These are phyloP conservation scores for Ophiorrhiza pumila DNA, from an alignment of 257 asterid genomes.

Conservation along the genomic window DNA sequence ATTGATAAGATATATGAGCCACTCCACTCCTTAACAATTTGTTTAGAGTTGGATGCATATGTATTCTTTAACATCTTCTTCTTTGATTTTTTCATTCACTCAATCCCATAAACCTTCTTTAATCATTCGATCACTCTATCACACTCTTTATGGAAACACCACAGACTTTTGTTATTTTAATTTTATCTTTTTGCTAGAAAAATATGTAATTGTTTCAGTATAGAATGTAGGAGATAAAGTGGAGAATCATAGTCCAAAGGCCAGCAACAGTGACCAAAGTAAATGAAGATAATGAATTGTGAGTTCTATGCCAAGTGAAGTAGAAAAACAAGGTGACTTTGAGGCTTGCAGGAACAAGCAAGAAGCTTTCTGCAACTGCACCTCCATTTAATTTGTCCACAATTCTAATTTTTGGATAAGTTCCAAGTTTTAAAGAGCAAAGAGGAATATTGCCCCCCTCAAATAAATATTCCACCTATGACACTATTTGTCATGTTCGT, in stretches of 20 bases:
- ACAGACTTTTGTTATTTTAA: too few species aligned
- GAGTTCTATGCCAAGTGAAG: conserved; percentile 27
- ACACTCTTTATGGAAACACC: too few species aligned
- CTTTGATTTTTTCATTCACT: too few species aligned
- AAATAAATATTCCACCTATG: conserved; percentile 53
- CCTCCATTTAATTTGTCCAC: conserved; percentile 72
- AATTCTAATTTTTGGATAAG: conserved; percentile 52
- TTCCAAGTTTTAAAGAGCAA: conserved; percentile 52
- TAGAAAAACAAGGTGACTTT: conserved; percentile 45
- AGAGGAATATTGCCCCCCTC: conserved; percentile 80
- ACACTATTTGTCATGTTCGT: conserved; percentile 57
- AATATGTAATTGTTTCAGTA: conserved; percentile 26
- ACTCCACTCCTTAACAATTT: too few species aligned
- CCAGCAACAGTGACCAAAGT: conserved; percentile 32
- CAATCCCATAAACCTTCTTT: too few species aligned
- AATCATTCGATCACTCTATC: too few species aligned
- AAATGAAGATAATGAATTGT: conserved; percentile 23
- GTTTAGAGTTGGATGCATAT: too few species aligned
- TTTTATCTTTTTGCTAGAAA: conserved; percentile 32
- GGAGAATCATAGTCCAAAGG: conserved; percentile 12
- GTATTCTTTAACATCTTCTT: too few species aligned
- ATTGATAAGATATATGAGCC: too few species aligned
- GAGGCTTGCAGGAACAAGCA: conserved; percentile 55
- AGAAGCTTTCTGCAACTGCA: conserved; percentile 81
- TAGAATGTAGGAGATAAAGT: conserved; percentile 27